phyloP scores from a whole-genome alignment of 202 grass and related monocot genomes.

The Musa balbisiana region DNA sequence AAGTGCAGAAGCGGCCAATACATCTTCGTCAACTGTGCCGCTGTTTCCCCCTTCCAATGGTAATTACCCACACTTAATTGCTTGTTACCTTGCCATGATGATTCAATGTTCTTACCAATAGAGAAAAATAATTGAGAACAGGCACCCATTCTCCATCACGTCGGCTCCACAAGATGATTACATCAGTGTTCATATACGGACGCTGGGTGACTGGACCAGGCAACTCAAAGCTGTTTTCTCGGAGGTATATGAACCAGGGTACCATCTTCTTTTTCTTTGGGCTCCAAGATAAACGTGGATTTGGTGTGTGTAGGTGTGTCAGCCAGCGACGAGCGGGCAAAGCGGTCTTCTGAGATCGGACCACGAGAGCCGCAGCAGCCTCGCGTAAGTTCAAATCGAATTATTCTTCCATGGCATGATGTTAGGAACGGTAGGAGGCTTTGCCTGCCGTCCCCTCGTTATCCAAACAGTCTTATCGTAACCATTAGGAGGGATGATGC shows the following conservation, averaged over 20 bases:
- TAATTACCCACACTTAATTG: slow-evolving; percentile 8
- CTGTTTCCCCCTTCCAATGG: slow-evolving; percentile 94
- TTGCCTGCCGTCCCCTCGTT: background rate
- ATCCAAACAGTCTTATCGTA: too few relatives aligned
- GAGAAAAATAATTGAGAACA: slow-evolving; percentile 12
- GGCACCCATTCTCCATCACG: slow-evolving; percentile 96
- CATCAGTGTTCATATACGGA: slow-evolving; percentile 87
- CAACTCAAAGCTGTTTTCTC: slow-evolving; percentile 95
- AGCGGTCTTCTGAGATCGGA: slow-evolving; percentile 84
- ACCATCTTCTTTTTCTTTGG: slow-evolving; percentile 5
- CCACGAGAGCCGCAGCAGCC: slow-evolving; percentile 26
- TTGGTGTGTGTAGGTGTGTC: slow-evolving; percentile 49
- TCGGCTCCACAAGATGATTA: slow-evolving; percentile 84
- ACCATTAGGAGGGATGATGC: too few relatives aligned
- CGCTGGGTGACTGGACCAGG: slow-evolving; percentile 85
- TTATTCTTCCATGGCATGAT: too few relatives aligned
- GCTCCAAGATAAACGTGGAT: too few relatives aligned
- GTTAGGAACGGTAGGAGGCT: too few relatives aligned
- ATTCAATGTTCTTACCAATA: too few relatives aligned
- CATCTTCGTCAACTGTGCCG: slow-evolving; percentile 94
- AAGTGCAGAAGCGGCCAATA: slow-evolving; percentile 79
- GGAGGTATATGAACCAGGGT: slow-evolving; percentile 25
- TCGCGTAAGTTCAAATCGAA: background rate
- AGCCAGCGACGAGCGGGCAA: slow-evolving; percentile 65
- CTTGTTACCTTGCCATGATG: too few relatives aligned